phyloP scores from a whole-genome alignment of 2,329 filamentous ascomycete genomes.

The Spiromastix sp. region DNA sequence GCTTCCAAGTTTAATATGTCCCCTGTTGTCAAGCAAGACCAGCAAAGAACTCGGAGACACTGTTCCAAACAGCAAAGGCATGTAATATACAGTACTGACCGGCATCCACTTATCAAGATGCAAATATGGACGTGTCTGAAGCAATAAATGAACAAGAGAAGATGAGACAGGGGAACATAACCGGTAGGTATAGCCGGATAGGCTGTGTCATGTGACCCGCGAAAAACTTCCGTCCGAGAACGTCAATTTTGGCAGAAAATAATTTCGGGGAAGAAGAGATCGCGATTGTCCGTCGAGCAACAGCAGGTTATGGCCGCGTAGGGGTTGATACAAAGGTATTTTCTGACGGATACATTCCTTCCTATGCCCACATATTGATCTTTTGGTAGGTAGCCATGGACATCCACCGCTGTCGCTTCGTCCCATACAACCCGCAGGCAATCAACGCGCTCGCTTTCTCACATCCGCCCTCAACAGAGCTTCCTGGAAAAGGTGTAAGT shows the following conservation, averaged over 20 bases:
- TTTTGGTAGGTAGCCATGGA: constrained; percentile 53
- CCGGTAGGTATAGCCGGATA: too few species aligned
- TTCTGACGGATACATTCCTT: not conserved
- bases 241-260: constrained; percentile 5
- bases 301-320: not conserved
- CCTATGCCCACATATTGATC: constrained; percentile 1
- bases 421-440: constrained; percentile 79
- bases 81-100: too few species aligned
- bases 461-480: constrained; percentile 48
- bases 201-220: too few species aligned
- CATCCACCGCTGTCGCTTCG: constrained; percentile 92
- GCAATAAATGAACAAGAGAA: too few species aligned
- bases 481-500: constrained; percentile 39
- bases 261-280: not conserved
- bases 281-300: not conserved
- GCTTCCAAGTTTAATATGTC: too few species aligned
- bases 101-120: too few species aligned
- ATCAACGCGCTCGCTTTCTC: constrained; percentile 96
- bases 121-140: too few species aligned
- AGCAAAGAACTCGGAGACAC: too few species aligned
- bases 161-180: too few species aligned
- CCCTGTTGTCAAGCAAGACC: too few species aligned
- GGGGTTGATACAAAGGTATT: not conserved
- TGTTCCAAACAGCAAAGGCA: too few species aligned
- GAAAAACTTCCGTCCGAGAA: constrained; percentile 2